These are phyloP conservation scores for Phytophthora vignae DNA, from an alignment of 352 stramenopile genomes.

Conservation along the genomic window DNA sequence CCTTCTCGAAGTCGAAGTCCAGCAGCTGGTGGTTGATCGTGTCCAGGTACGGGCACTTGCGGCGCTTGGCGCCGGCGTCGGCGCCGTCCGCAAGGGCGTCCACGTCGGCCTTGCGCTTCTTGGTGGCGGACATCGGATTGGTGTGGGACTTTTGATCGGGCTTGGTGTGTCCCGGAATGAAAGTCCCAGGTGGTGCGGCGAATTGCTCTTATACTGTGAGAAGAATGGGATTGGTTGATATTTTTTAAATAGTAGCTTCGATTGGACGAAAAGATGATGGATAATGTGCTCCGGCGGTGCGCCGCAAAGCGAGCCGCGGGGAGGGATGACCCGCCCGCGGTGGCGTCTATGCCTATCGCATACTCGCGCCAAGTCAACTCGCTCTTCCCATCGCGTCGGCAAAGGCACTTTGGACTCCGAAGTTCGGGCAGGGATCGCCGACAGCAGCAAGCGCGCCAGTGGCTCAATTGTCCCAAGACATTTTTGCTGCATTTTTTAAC, in stretches of 20 bases:
- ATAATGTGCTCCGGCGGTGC: slow-evolving; percentile 14
- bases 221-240: background rate
- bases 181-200: background rate
- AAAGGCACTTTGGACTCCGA: too few relatives aligned
- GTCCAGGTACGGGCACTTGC: slow-evolving; percentile 98
- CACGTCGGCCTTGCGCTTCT: slow-evolving; percentile 62
- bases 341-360: slow-evolving; percentile 20
- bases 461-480: too few relatives aligned
- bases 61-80: slow-evolving; percentile 55
- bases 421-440: background rate
- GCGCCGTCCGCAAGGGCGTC: slow-evolving; percentile 22
- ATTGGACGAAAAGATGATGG: slow-evolving; percentile 38
- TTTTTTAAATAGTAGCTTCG: background rate
- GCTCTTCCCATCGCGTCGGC: slow-evolving; percentile 31
- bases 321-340: slow-evolving; percentile 2
- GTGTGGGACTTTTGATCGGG: background rate
- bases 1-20: slow-evolving; percentile 99
- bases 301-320: background rate
- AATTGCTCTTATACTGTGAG: too few relatives aligned
- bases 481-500: too few relatives aligned
- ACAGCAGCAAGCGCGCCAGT: background rate
- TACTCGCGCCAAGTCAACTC: slow-evolving; percentile 20
- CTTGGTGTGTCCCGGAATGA: slow-evolving; percentile 4
- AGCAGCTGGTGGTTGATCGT: slow-evolving; percentile 98
- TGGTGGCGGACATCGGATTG: slow-evolving; percentile 13